phyloP scores from a whole-genome alignment of 139 green algal genomes.

The Chlorokybus atmophyticus region DNA sequence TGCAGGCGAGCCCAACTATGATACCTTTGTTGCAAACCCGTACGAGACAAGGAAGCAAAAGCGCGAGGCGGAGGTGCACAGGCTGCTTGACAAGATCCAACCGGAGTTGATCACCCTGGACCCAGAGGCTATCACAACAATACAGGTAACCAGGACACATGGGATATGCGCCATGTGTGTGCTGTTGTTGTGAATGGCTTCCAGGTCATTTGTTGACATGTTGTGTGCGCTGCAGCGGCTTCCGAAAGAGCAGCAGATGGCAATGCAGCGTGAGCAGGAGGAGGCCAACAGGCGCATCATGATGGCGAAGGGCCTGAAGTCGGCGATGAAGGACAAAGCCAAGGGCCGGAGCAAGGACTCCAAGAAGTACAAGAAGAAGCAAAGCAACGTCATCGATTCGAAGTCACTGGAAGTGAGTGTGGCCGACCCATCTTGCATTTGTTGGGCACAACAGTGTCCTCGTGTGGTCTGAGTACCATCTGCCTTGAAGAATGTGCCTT shows the following conservation, averaged over 20 bases:
- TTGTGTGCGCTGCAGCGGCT: conserved; percentile 53
- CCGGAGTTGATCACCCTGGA: conserved; percentile 90
- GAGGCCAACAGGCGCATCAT: conserved; percentile 64
- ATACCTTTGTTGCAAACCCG: conserved; percentile 87
- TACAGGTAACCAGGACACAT: too few species aligned
- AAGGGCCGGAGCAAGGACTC: conserved; percentile 79
- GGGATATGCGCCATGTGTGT: too few species aligned
- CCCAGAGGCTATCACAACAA: conserved; percentile 63
- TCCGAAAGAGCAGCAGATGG: conserved; percentile 54
- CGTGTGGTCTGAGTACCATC: too few species aligned
- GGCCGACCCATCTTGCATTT: too few species aligned
- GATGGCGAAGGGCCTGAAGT: conserved; percentile 3
- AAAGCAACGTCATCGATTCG: conserved; percentile 69
- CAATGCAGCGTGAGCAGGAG: conserved; percentile 34
- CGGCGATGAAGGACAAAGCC: background rate
- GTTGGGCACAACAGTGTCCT: too few species aligned
- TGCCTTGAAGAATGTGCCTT: too few species aligned
- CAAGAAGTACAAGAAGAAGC: conserved; percentile 66
- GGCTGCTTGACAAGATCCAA: conserved; percentile 94
- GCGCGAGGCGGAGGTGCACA: conserved; percentile 79
- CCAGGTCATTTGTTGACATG: too few species aligned
- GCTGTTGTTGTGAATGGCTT: too few species aligned
- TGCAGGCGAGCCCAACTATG: conserved; percentile 97
- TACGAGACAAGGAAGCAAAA: conserved; percentile 62
- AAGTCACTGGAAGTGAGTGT: conserved; percentile 7